A percentile compares a stretch with the other conserved stretches of the same genome.
These are phyloP conservation scores for Camillea tinctor DNA, from an alignment of 2,329 filamentous ascomycete genomes.

Conservation along the genomic window DNA sequence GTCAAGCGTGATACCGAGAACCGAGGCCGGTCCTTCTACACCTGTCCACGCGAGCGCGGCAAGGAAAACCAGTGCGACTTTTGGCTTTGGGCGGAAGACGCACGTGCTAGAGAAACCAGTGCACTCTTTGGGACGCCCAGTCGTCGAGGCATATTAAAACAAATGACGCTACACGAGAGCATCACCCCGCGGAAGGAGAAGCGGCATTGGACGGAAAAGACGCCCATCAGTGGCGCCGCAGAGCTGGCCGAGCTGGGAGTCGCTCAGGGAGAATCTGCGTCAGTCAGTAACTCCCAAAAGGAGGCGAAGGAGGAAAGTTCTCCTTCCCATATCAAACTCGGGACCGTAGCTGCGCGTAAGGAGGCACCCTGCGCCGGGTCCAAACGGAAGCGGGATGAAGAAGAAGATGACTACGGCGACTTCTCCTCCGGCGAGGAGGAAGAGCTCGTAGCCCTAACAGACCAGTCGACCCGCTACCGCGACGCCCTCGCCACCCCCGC, in stretches of 20 bases:
- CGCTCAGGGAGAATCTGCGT: conserved; percentile 1
- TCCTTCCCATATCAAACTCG: background rate
- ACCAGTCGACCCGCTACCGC: conserved; percentile 13
- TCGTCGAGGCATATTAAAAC: conserved; percentile 18
- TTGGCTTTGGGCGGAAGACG: conserved; percentile 58
- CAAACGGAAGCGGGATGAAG: conserved; percentile 26
- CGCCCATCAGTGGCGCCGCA: conserved; percentile 15
- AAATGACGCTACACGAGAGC: conserved; percentile 29
- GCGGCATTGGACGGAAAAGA: conserved; percentile 12
- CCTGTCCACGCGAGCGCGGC: conserved; percentile 47
- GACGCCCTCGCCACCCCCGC: background rate
- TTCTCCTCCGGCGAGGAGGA: conserved; percentile 30
- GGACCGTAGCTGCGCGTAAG: background rate
- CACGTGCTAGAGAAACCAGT: conserved; percentile 43
- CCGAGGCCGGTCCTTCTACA: conserved; percentile 52
- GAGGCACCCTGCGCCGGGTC: conserved; percentile 8
- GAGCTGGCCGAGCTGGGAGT: conserved; percentile 9
- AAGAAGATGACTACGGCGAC: conserved; percentile 27
- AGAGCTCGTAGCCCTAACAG: conserved; percentile 21
- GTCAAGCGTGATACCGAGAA: conserved; percentile 51
- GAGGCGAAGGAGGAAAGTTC: conserved; percentile 6
- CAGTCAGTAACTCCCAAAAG: conserved; percentile 6
- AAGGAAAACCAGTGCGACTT: conserved; percentile 48
- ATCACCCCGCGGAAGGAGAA: conserved; percentile 26
- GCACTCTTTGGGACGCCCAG: conserved; percentile 32